Percentiles rank a stretch among this genome's conserved stretches.
Evolutionary conservation across 2,329 filamentous ascomycete genomes (phyloP).

Genomic region (Aureobasidium sp.): DNA sequence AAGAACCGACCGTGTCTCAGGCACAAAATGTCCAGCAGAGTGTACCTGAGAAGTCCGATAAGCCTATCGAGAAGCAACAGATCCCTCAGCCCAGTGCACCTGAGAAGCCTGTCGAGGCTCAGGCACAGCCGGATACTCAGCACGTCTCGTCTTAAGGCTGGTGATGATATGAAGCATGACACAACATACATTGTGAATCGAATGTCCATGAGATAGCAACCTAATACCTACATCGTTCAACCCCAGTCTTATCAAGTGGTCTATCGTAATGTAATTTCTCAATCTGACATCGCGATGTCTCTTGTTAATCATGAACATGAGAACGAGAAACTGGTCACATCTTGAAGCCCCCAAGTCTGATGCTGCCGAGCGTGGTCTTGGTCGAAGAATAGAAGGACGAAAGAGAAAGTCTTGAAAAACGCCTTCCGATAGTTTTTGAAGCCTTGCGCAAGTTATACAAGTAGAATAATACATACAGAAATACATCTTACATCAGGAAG

Average conservation of each 20-base stretch:
- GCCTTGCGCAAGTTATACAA: background rate
- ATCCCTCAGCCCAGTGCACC: background rate
- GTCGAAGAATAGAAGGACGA: background rate
- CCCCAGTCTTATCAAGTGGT: background rate
- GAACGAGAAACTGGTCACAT: background rate
- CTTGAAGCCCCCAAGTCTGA: background rate
- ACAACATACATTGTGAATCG: background rate
- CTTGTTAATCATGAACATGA: background rate
- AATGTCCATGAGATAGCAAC: background rate
- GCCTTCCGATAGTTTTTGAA: background rate
- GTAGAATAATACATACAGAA: conserved; percentile 10
- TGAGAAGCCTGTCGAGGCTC: background rate
- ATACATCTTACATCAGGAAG: background rate
- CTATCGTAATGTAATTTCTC: background rate
- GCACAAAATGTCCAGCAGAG: background rate
- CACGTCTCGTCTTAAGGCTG: background rate
- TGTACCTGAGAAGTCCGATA: background rate
- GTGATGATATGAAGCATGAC: background rate
- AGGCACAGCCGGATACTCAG: background rate
- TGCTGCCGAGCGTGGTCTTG: background rate
- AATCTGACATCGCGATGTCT: background rate
- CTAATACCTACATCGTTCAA: background rate
- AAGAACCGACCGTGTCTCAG: background rate
- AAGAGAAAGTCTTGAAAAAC: background rate
- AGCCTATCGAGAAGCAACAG: background rate